phyloP scores from a whole-genome alignment of 2,329 filamentous ascomycete species.

The Clonostachys solani region DNA sequence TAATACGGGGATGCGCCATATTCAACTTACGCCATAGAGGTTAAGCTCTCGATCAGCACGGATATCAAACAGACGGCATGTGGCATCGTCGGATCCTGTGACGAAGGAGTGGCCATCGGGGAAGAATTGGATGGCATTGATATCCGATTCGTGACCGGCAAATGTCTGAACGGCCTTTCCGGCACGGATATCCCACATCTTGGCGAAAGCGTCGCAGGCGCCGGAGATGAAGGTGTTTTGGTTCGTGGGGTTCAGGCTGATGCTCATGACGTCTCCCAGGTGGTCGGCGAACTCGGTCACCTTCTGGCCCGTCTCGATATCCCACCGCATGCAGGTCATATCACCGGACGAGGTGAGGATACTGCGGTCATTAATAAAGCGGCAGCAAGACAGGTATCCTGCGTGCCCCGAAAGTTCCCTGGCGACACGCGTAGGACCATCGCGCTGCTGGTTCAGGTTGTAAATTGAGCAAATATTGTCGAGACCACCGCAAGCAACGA shows the following conservation, averaged over 20 bases:
- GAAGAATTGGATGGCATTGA: slow-evolving; percentile 99
- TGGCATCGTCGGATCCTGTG: slow-evolving; percentile 95
- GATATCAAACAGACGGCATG: slow-evolving; percentile 96
- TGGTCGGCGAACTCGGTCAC: slow-evolving; percentile 98
- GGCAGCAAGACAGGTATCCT: slow-evolving; percentile 95
- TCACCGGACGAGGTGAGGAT: slow-evolving; percentile 98
- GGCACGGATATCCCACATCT: slow-evolving; percentile 97
- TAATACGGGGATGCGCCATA: background rate
- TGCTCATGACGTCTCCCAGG: slow-evolving; percentile 98
- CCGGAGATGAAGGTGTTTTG: slow-evolving; percentile 99
- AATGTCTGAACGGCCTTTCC: slow-evolving; percentile 99
- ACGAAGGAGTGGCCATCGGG: slow-evolving; percentile 98
- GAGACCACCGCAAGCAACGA: slow-evolving; percentile 94
- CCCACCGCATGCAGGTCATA: slow-evolving; percentile 99
- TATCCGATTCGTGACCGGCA: slow-evolving; percentile 96
- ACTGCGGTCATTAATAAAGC: slow-evolving; percentile 97
- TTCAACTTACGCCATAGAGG: slow-evolving; percentile 57
- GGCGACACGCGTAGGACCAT: slow-evolving; percentile 95
- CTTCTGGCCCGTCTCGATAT: slow-evolving; percentile 96
- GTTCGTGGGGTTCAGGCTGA: slow-evolving; percentile 98
- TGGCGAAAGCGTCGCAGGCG: slow-evolving; percentile 96
- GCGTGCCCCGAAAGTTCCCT: slow-evolving; percentile 95
- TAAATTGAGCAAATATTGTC: slow-evolving; percentile 99
- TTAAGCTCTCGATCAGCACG: slow-evolving; percentile 81
- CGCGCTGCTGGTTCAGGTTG: slow-evolving; percentile 89